These are phyloP conservation scores for Alloascoidea africana DNA, from an alignment of 805 yeast genomes.

Conservation along the genomic window DNA sequence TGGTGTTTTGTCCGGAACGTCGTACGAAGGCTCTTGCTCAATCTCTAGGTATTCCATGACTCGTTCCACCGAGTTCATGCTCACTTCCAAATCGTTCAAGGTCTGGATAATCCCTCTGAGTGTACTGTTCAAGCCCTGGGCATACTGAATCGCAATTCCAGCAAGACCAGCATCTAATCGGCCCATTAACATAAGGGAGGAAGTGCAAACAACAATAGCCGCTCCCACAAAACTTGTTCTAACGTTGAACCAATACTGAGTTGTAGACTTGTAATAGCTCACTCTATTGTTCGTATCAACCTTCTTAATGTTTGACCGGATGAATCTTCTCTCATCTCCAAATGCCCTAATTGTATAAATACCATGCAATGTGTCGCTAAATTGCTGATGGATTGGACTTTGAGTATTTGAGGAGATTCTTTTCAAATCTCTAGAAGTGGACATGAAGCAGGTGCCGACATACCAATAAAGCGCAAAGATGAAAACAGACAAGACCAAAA, in stretches of 20 bases:
- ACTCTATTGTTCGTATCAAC: conserved; percentile 84
- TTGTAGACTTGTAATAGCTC: conserved; percentile 87
- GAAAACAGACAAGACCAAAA: conserved; percentile 75
- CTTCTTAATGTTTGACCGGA: conserved; percentile 61
- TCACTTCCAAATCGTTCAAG: conserved; percentile 81
- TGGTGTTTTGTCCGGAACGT: conserved; percentile 42
- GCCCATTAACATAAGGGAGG: conserved; percentile 57
- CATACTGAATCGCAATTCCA: conserved; percentile 70
- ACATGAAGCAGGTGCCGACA: conserved; percentile 64
- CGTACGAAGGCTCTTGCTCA: conserved; percentile 51
- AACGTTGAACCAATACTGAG: conserved; percentile 86
- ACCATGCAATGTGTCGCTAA: conserved; percentile 85
- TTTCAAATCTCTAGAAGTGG: conserved; percentile 82
- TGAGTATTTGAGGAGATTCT: conserved; percentile 78
- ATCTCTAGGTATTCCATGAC: conserved; percentile 54
- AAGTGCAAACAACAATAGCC: conserved; percentile 63
- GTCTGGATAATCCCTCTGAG: conserved; percentile 79
- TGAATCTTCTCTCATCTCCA: conserved; percentile 79
- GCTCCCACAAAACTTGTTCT: conserved; percentile 81
- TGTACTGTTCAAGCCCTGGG: conserved; percentile 64
- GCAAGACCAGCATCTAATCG: conserved; percentile 65
- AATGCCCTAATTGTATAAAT: conserved; percentile 91
- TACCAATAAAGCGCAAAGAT: conserved; percentile 52
- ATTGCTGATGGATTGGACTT: conserved; percentile 94
- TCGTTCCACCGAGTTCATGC: conserved; percentile 77